Conservation (phyloP, 192 early-diverging fungal genomes). For the Thoreauomyces humboldtii region DNA sequence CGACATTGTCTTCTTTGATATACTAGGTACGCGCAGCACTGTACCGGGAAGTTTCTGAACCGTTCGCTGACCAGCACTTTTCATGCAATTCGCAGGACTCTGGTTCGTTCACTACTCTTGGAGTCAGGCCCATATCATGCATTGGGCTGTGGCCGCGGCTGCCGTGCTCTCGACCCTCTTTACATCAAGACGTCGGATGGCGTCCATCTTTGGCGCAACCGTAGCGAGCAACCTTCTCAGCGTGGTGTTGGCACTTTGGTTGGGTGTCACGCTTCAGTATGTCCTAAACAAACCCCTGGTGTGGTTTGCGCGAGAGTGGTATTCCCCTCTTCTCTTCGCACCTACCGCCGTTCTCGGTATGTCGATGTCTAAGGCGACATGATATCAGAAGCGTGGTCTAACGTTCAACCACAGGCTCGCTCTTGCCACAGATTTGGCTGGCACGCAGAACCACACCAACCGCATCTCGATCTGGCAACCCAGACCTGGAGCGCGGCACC, state of each 20-base stretch:
- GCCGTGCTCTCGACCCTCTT: conserved; percentile 22
- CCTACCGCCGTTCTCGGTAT: conserved; percentile 44
- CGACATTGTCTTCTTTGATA: conserved; percentile 61
- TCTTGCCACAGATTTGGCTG: conserved; percentile 13
- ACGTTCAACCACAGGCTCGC: conserved; percentile 4
- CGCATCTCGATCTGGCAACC: background rate
- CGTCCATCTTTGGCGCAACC: background rate
- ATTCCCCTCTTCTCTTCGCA: conserved; percentile 48
- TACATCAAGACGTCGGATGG: background rate
- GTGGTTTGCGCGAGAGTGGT: conserved; percentile 64
- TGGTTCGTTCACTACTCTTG: conserved; percentile 61
- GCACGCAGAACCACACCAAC: background rate
- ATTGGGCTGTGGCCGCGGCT: conserved; percentile 39
- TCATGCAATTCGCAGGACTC: conserved; percentile 28
- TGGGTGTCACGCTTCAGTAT: conserved; percentile 29
- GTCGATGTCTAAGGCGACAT: too few species aligned
- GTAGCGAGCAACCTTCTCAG: conserved; percentile 24
- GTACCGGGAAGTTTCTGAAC: background rate
- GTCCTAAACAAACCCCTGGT: conserved; percentile 41
- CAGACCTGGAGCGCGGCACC: conserved; percentile 6
- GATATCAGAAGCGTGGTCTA: too few species aligned
- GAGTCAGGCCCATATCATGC: conserved; percentile 47
- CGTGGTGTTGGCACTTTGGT: conserved; percentile 3
- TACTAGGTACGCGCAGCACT: conserved; percentile 46
- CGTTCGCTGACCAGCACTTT: background rate